Evolutionary conservation across 1,139 yeast species (phyloP).

Genomic region (Pichiaceae sp.): DNA sequence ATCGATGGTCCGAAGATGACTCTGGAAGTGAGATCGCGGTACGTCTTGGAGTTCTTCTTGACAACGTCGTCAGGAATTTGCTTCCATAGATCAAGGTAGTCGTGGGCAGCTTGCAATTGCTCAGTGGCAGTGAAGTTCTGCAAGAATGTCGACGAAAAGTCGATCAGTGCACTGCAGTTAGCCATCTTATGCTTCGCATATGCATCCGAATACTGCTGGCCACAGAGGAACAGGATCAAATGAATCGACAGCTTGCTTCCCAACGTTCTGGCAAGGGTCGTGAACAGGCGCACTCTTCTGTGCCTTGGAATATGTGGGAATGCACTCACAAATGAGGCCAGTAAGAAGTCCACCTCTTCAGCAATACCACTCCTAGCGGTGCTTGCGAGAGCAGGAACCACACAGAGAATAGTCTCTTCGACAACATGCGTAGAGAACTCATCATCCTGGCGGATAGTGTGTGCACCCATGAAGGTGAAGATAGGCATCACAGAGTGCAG

Average conservation of each 20-base stretch:
- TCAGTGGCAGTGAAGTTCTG: constrained; percentile 59
- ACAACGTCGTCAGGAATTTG: constrained; percentile 34
- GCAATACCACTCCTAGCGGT: constrained; percentile 40
- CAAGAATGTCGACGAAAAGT: constrained; percentile 64
- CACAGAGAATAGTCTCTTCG: constrained; percentile 84
- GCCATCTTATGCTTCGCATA: constrained; percentile 46
- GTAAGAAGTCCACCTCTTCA: constrained; percentile 73
- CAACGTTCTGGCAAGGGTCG: constrained; percentile 68
- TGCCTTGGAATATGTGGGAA: constrained; percentile 95
- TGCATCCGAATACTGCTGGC: constrained; percentile 62
- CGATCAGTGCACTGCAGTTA: constrained; percentile 60
- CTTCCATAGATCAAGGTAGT: constrained; percentile 49
- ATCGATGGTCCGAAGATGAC: constrained; percentile 60
- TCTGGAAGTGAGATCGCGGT: constrained; percentile 33
- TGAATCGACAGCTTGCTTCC: constrained; percentile 66
- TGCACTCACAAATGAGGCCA: constrained; percentile 87
- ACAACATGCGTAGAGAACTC: constrained; percentile 89
- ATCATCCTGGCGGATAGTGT: constrained; percentile 92
- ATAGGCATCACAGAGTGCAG: constrained; percentile 98
- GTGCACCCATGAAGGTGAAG: constrained; percentile 98
- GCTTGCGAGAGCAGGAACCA: constrained; percentile 80
- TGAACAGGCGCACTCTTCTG: constrained; percentile 79
- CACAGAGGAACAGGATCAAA: constrained; percentile 66
- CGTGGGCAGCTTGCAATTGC: constrained; percentile 53
- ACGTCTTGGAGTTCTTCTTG: constrained; percentile 30